Percentiles rank a stretch among this genome's conserved stretches.
Evolutionary conservation across 352 stramenopile genomes (phyloP).

Genomic region (Phytophthora uliginosa): DNA sequence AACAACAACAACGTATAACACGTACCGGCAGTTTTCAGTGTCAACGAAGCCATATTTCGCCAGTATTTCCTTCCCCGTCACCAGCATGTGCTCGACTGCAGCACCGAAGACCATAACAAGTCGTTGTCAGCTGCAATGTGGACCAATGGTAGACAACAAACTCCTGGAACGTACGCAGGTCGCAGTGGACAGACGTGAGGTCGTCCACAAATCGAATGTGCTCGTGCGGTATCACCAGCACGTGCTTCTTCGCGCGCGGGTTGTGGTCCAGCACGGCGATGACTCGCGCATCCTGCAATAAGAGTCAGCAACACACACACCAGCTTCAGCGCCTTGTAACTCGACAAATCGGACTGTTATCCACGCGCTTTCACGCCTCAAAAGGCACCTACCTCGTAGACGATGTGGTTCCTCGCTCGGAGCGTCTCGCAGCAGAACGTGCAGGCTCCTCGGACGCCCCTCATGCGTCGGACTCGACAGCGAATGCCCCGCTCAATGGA

Average conservation of each 20-base stretch:
- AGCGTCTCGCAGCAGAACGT: slow-evolving; percentile 73
- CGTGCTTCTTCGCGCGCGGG: slow-evolving; percentile 58
- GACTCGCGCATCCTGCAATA: slow-evolving; percentile 61
- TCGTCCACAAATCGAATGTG: slow-evolving; percentile 70
- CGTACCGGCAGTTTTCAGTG: slow-evolving; percentile 42
- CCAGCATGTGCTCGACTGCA: slow-evolving; percentile 69
- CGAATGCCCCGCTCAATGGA: not conserved
- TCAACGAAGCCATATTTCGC: slow-evolving; percentile 51
- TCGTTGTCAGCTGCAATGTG: not conserved
- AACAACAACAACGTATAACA: not conserved
- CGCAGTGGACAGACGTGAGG: slow-evolving; percentile 47
- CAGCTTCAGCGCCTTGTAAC: not conserved
- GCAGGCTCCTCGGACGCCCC: slow-evolving; percentile 44
- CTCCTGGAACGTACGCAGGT: slow-evolving; percentile 46
- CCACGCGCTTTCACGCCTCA: not conserved
- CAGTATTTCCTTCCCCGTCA: slow-evolving; percentile 60
- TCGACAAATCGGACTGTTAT: not conserved
- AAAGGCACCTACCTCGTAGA: slow-evolving; percentile 57
- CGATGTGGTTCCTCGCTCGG: slow-evolving; percentile 51
- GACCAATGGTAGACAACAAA: not conserved
- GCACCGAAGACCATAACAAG: not conserved
- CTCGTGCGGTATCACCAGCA: slow-evolving; percentile 72
- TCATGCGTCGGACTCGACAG: slow-evolving; percentile 20
- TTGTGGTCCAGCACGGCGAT: slow-evolving; percentile 72
- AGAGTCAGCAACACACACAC: not conserved